Conservation (phyloP, 352 stramenopile species). For the Pythium periplocum region DNA sequence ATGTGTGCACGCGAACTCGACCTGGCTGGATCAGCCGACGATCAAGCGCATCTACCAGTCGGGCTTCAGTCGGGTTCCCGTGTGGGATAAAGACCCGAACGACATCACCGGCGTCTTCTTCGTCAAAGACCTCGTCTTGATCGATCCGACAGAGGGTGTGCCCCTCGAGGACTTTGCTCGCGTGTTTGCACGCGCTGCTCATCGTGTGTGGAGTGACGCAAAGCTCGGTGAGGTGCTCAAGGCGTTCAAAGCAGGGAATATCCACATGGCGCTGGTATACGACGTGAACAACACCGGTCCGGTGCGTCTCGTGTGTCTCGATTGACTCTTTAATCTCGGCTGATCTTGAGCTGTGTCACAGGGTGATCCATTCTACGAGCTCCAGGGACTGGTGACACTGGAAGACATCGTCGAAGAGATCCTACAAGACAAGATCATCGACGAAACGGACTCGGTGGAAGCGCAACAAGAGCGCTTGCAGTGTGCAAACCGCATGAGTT, state of each 20-base stretch:
- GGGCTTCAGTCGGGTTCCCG: slow-evolving; percentile 93
- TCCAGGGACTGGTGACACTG: slow-evolving; percentile 96
- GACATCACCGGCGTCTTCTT: slow-evolving; percentile 95
- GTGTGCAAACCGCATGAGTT: slow-evolving; percentile 49
- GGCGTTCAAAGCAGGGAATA: slow-evolving; percentile 73
- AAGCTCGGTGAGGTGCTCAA: slow-evolving; percentile 62
- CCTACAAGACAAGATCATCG: slow-evolving; percentile 93
- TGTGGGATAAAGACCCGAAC: slow-evolving; percentile 95
- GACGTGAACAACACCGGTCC: slow-evolving; percentile 77
- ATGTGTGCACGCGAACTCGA: slow-evolving; percentile 31
- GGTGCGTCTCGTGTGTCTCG: slow-evolving; percentile 36
- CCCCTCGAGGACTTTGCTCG: slow-evolving; percentile 90
- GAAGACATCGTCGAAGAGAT: slow-evolving; percentile 99
- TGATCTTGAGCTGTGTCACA: slow-evolving; percentile 10
- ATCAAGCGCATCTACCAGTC: slow-evolving; percentile 84
- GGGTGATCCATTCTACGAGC: slow-evolving; percentile 94
- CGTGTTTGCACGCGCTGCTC: slow-evolving; percentile 65
- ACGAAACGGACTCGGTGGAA: slow-evolving; percentile 88
- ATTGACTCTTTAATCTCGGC: slow-evolving; percentile 20
- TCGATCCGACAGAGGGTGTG: slow-evolving; percentile 60
- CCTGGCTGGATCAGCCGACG: slow-evolving; percentile 35
- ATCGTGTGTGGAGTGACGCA: slow-evolving; percentile 66
- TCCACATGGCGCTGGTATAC: slow-evolving; percentile 67
- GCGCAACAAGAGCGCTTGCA: slow-evolving; percentile 38
- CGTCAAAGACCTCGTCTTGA: slow-evolving; percentile 91